These are phyloP conservation scores for Hymenoscyphus scutula DNA, from an alignment of 2,329 filamentous ascomycete genomes.

Conservation along the genomic window DNA sequence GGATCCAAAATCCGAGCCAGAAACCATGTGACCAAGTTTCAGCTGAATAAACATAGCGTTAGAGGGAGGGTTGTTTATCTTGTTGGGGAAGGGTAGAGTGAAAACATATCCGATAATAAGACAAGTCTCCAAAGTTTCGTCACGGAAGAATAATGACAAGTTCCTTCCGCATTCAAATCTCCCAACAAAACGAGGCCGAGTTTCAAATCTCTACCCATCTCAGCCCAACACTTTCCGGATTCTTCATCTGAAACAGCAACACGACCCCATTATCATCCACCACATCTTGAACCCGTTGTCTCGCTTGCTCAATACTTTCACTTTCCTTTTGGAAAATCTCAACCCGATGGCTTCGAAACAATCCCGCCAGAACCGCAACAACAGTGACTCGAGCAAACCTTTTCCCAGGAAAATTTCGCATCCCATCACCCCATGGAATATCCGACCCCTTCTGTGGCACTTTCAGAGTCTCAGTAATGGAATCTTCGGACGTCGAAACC, in stretches of 20 bases:
- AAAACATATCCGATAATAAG: too few relatives aligned
- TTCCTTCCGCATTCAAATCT: too few relatives aligned
- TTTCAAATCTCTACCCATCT: background rate
- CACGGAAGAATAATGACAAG: too few relatives aligned
- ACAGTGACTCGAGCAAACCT: conserved; percentile 36
- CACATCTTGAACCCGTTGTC: background rate
- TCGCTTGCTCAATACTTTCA: background rate
- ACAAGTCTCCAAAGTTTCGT: too few relatives aligned
- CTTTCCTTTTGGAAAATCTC: conserved; percentile 5
- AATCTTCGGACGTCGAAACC: too few relatives aligned
- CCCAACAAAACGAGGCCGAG: too few relatives aligned
- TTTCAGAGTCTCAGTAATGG: background rate
- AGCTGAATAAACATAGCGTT: too few relatives aligned
- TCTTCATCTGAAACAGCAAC: conserved; percentile 9
- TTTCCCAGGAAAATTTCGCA: conserved; percentile 32
- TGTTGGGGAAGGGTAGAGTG: too few relatives aligned
- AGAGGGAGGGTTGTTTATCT: too few relatives aligned
- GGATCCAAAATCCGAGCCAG: background rate
- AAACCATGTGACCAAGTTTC: too few relatives aligned
- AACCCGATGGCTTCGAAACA: conserved; percentile 15
- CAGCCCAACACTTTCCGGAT: conserved; percentile 5
- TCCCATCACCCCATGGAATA: conserved; percentile 33
- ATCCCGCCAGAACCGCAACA: conserved; percentile 25
- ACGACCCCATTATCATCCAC: background rate
- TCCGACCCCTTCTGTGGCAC: conserved; percentile 17